Evolutionary conservation across 257 asterid species (phyloP).

Genomic region (Gardenia jasminoides): DNA sequence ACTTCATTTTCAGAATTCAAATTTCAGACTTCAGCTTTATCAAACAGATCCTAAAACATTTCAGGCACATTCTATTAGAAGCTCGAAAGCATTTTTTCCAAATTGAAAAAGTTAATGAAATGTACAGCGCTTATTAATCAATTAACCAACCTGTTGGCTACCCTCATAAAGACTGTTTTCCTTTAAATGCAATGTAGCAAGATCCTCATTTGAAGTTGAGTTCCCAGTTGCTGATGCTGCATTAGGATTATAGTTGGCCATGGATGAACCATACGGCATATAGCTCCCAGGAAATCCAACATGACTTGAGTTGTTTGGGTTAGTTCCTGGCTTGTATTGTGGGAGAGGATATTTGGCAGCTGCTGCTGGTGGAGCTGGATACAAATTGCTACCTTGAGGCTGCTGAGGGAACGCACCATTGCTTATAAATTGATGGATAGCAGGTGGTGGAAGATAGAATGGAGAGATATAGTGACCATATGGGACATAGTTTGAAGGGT

Average conservation of each 20-base stretch:
- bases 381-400: constrained; percentile 67
- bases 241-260: constrained; percentile 54
- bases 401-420: constrained; percentile 80
- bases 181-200: constrained; percentile 58
- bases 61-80: not conserved
- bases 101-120: not conserved
- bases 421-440: constrained; percentile 75
- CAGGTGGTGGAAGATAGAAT: constrained; percentile 61
- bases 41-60: not conserved
- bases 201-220: constrained; percentile 68
- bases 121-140: not conserved
- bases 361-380: constrained; percentile 69
- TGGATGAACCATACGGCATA: constrained; percentile 69
- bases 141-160: constrained; percentile 72
- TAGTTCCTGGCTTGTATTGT: constrained; percentile 77
- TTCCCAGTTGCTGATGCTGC: constrained; percentile 57
- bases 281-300: constrained; percentile 70
- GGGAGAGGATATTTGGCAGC: constrained; percentile 71
- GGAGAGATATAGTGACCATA: constrained; percentile 83
- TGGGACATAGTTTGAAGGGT: constrained; percentile 73
- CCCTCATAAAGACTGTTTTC: constrained; percentile 58
- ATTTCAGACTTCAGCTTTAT: too few relatives aligned
- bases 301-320: constrained; percentile 59
- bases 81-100: not conserved
- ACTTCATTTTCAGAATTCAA: too few relatives aligned